A percentile compares a stretch with the other conserved stretches of the same genome.
Conservation (phyloP, 345 rosid genomes). For the Arabis alpina region DNA sequence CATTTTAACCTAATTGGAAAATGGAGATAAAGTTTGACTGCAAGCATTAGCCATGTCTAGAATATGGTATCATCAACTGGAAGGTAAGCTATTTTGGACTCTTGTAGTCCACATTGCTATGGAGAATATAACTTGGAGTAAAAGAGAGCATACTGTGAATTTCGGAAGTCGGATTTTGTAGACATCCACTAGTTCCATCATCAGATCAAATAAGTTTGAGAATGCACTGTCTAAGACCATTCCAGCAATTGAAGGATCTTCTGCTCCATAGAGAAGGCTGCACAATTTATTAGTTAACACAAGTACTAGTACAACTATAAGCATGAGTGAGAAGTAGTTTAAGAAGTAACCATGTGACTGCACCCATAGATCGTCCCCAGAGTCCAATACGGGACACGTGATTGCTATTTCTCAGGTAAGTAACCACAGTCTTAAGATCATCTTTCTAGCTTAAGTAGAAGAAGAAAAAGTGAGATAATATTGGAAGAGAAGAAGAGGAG, state of each 20-base stretch:
- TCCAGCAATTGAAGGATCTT: slow-evolving; percentile 96
- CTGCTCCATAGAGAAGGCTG: slow-evolving; percentile 97
- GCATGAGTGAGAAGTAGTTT: slow-evolving; percentile 20
- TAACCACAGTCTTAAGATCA: slow-evolving; percentile 88
- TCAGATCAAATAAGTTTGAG: slow-evolving; percentile 90
- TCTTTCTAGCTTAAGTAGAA: slow-evolving; percentile 61
- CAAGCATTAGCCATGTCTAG: slow-evolving; percentile 17
- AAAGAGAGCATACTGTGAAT: slow-evolving; percentile 67
- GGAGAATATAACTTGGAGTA: not conserved
- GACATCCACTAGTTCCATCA: slow-evolving; percentile 96
- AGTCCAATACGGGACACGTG: slow-evolving; percentile 84
- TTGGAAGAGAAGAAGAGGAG: slow-evolving; percentile 22
- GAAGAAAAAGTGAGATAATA: slow-evolving; percentile 27
- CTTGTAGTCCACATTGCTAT: slow-evolving; percentile 16
- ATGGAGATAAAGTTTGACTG: slow-evolving; percentile 13
- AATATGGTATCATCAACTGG: slow-evolving; percentile 1
- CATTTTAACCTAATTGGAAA: slow-evolving; percentile 72
- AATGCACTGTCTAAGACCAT: slow-evolving; percentile 98
- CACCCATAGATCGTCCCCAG: slow-evolving; percentile 99
- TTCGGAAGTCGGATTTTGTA: slow-evolving; percentile 93
- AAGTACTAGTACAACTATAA: slow-evolving; percentile 15
- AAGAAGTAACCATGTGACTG: slow-evolving; percentile 83
- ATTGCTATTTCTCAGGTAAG: slow-evolving; percentile 76
- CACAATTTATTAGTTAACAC: slow-evolving; percentile 31
- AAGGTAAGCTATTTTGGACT: slow-evolving; percentile 4